Base-by-base conservation (phyloP, 768 basidiomycete genomes). In the Phylloporus scabripes region DNA sequence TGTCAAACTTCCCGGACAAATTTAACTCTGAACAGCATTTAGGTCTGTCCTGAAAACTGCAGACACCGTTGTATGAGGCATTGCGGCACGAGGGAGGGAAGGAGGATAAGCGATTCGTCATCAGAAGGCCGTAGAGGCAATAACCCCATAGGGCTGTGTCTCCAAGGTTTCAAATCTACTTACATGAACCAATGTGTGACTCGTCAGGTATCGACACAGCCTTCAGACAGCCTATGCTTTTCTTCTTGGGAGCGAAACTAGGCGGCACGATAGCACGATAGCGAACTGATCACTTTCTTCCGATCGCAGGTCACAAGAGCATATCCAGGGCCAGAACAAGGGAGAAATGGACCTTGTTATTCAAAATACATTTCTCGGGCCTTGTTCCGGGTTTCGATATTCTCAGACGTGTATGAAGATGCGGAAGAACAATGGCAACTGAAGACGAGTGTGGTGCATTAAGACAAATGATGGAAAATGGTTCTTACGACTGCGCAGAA, bases 211-310 rank as follows among this genome's bases (percentile, higher is more conserved):
- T 49, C 9, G 72, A 71, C 23, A 83, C 64, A 42, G 77, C 72
- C 50, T 78, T 74, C 20, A 83, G 64, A 21, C 67, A 65, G 5
- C 74, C 58, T 32, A 85, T 72, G 49, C 57, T 55, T 57, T 57
- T 89, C 85, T 64, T 91, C 88, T 15, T 87, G 78, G 60, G 76
- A 78, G n/a, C 85, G 77, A 50, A 71, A 50, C 51, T 73, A 72
- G 11, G 70, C 63, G 2, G 84, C 87, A 28, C 49, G 84, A 85
- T 28, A 29, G 28, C 11, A 29, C 28, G 28, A 29, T 10, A 29
- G 3, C 4, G 28, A 2, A 29, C 7, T 2, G 8, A 18, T 74
- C 61, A 15, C 79, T 64, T 58, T 87, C 85, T 83, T 85, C 56
- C 7, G 17, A 50, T 17, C 42, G n/a, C 48, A 9, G 20, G 46